phyloP scores from a whole-genome alignment of 108 stramenopile genomes.

The Cafeteria roenbergensis region DNA sequence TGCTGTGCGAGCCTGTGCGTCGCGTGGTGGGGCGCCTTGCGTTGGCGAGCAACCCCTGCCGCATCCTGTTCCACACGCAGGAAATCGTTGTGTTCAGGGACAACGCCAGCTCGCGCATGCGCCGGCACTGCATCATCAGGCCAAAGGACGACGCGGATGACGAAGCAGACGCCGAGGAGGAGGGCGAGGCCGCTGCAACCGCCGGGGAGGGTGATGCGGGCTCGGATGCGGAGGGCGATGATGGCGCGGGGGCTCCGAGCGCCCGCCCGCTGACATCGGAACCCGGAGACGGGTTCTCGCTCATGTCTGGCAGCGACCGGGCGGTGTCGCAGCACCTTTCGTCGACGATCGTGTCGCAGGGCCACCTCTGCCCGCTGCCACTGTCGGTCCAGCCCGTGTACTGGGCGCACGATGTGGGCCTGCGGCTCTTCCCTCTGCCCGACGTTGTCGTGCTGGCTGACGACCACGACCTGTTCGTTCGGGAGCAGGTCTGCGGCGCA shows the following conservation, averaged over 20 bases:
- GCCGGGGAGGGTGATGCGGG: too few relatives aligned
- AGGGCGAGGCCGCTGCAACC: neutral
- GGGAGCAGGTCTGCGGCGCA: too few relatives aligned
- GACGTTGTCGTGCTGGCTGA: too few relatives aligned
- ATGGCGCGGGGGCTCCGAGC: too few relatives aligned
- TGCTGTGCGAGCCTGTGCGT: neutral
- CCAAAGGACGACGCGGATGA: neutral
- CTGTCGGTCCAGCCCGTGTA: constrained; percentile 23
- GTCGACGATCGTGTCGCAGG: constrained; percentile 25
- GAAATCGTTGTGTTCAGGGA: constrained; percentile 43
- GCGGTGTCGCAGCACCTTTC: constrained; percentile 1
- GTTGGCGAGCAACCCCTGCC: constrained; percentile 29
- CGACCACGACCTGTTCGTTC: too few relatives aligned
- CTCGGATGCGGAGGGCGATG: too few relatives aligned
- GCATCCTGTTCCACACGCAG: constrained; percentile 38
- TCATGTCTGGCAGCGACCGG: too few relatives aligned
- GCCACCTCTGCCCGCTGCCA: constrained; percentile 36
- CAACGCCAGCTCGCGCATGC: constrained; percentile 31
- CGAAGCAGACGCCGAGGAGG: neutral
- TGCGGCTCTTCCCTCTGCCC: constrained; percentile 37
- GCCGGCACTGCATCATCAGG: constrained; percentile 21
- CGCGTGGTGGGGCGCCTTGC: constrained; percentile 4
- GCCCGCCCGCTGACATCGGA: too few relatives aligned
- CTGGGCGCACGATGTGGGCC: constrained; percentile 30
- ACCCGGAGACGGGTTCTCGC: too few relatives aligned